These are phyloP conservation scores for Corinectria fuckeliana DNA, from an alignment of 2,329 filamentous ascomycete genomes.

Conservation along the genomic window DNA sequence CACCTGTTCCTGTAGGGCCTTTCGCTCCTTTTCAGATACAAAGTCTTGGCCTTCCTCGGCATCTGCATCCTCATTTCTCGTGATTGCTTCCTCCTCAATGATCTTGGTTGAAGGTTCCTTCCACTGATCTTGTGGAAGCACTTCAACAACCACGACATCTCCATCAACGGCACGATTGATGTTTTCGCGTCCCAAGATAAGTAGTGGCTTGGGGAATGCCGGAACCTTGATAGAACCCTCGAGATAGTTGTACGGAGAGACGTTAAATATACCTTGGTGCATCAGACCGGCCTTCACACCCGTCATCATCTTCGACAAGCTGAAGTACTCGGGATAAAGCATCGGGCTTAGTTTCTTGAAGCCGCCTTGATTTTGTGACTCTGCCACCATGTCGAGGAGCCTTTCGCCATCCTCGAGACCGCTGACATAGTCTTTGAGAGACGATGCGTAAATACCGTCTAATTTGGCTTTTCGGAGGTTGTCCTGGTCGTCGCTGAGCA, in stretches of 20 bases:
- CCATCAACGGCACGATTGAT: conserved; percentile 94
- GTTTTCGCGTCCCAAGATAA: conserved; percentile 91
- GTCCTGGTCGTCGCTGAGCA: conserved; percentile 92
- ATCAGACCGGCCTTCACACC: conserved; percentile 86
- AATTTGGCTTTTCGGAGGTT: conserved; percentile 82
- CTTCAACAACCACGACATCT: conserved; percentile 90
- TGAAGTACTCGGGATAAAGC: conserved; percentile 89
- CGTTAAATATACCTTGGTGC: conserved; percentile 94
- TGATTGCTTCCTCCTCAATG: conserved; percentile 90
- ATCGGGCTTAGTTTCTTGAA: conserved; percentile 68
- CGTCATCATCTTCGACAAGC: conserved; percentile 91
- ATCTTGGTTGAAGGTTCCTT: conserved; percentile 95
- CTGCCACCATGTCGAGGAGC: conserved; percentile 91
- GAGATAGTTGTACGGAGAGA: conserved; percentile 97
- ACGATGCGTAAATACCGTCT: conserved; percentile 74
- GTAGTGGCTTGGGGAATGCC: conserved; percentile 85
- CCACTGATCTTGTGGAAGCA: conserved; percentile 95
- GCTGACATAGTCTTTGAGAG: conserved; percentile 78
- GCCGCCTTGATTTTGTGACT: conserved; percentile 73
- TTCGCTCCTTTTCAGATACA: conserved; percentile 87
- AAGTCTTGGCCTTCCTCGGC: conserved; percentile 76
- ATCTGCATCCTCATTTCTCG: conserved; percentile 93
- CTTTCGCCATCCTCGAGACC: conserved; percentile 83
- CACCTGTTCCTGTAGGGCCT: conserved; percentile 88
- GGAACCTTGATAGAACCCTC: conserved; percentile 91